These are phyloP conservation scores for Artemisia tridentata DNA, from an alignment of 129 eudicot species.

Conservation along the genomic window DNA sequence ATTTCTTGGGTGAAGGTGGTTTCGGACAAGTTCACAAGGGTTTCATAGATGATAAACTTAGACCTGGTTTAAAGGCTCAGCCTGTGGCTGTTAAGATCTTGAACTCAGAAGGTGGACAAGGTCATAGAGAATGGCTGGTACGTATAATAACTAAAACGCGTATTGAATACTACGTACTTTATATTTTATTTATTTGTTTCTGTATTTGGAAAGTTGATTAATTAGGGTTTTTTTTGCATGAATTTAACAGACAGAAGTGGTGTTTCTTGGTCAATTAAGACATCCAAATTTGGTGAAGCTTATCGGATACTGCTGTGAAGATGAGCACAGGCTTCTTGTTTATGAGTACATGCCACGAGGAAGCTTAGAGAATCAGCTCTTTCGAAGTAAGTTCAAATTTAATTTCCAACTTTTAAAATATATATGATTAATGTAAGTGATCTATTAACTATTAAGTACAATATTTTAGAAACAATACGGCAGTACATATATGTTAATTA, in stretches of 20 bases:
- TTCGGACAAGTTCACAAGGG: conserved; percentile 96
- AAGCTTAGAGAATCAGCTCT: conserved; percentile 92
- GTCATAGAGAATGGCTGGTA: conserved; percentile 96
- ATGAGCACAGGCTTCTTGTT: conserved; percentile 77
- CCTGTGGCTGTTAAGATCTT: conserved; percentile 88
- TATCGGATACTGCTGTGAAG: conserved; percentile 92
- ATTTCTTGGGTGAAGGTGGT: conserved; percentile 89
- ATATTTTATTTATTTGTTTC: not conserved
- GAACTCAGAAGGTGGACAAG: conserved; percentile 81
- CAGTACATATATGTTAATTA: too few species aligned
- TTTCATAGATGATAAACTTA: conserved; percentile 75
- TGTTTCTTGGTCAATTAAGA: conserved; percentile 86
- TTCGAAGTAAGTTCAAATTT: conserved; percentile 63
- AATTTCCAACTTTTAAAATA: not conserved
- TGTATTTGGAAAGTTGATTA: not conserved
- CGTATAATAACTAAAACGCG: not conserved
- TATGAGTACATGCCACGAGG: conserved; percentile 98
- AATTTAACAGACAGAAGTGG: conserved; percentile 71
- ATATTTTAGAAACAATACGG: too few species aligned
- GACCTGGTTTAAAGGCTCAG: conserved; percentile 84
- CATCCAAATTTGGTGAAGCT: conserved; percentile 89
- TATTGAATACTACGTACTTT: not conserved
- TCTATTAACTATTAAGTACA: too few species aligned
- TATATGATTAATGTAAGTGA: not conserved
- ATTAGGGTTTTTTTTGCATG: not conserved